Base-by-base conservation (phyloP, 805 yeast genomes). In the Wickerhamomyces bisporus region DNA sequence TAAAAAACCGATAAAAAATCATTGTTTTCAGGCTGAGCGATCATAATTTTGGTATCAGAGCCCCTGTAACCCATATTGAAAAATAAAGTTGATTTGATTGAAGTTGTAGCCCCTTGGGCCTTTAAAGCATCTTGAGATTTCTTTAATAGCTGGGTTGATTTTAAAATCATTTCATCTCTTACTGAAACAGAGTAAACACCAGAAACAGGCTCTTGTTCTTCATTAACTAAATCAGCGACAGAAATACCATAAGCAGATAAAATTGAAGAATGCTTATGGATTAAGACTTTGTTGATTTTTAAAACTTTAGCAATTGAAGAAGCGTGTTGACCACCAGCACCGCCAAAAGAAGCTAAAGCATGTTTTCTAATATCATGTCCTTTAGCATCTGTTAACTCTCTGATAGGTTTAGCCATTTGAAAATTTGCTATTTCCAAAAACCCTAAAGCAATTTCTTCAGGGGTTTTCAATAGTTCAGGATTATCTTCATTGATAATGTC, bases 281-380 rank as follows among this genome's bases (percentile, higher is more conserved):
- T 66, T 6, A 67, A 45, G 16, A 68, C 73, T 35, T 60, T 58
- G 18, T 55, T 53, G 42, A 70, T 68, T 38, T 63, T 60, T 53
- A 70, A 60, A 12, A 58, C 60, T 44, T 57, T 56, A 7, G 73
- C 72, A 35, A 70, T 58, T 3, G 69, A 59, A n/a, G 60, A 58
- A 24, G 71, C 65, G 47, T 67, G 67, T 49, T 70, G 75, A 23
- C 73, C 72, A 42, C 75, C 75, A 33, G 74, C 71, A 39, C 75
- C 75, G 39, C 75, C 75, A 48, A 70, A 70, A 3, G 71, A 62
- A 5, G 71, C 72, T 39, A 70, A 52, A 20, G 60, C 62, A 46
- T 70, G 74, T 30, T 65, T 64, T 34, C 66, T 45, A 14, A 65
- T 64, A 41, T 60, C 66, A 40, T 57, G 65, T 25, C 75, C 75